Base-by-base conservation (phyloP, 108 stramenopile genomes). In the Parietichytrium sp. region DNA sequence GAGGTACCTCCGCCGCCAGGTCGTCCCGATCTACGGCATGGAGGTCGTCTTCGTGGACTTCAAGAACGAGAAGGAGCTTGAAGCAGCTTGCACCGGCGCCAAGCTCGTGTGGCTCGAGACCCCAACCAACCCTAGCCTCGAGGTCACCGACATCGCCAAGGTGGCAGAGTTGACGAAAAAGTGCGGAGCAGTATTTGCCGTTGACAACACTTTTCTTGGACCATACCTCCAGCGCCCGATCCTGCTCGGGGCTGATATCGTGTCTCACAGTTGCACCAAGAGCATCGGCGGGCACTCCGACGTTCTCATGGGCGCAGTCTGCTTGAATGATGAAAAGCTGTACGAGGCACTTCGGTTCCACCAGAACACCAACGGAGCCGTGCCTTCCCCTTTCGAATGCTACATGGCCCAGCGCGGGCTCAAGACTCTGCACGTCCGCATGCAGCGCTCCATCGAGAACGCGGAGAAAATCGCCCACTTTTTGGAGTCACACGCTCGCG, bases 151-250 rank as follows among this genome's bases (percentile, higher is more conserved):
- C 87, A 95, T 96, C 81, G 47, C 78, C 26, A 82, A 78, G 49
- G 83, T 93, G 31, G 89, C 93, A 30, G 51, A 47, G 26, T 36
- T 93, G n/a, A 91, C 91, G 13, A 86, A 90, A 2, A 49, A 54
- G 48, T 78, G 61, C 79, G 86, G 84, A 25, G 86, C 89, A 13
- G 29, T 93, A 4, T 80, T 96, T 49, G 94, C 87, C 29, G 96
- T 97, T 4, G 97, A 98, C 87, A 94, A 92, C 88, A 97, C 96
- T 6, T 96, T 96, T 81, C 91, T 93, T 79, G 88, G 90, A 31
- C 96, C 96, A 20, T 94, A 93, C 84, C 91, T 94, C 83, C 96
- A 96, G 83, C 89, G 88, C 48, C 95, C 96, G 18, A 72, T 96
- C n/a, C 85, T 87, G 10, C 90, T 90, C 20, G 96, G 94, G 26